Conservation (phyloP, 83 land plant genomes). For the Larix sibirica region DNA sequence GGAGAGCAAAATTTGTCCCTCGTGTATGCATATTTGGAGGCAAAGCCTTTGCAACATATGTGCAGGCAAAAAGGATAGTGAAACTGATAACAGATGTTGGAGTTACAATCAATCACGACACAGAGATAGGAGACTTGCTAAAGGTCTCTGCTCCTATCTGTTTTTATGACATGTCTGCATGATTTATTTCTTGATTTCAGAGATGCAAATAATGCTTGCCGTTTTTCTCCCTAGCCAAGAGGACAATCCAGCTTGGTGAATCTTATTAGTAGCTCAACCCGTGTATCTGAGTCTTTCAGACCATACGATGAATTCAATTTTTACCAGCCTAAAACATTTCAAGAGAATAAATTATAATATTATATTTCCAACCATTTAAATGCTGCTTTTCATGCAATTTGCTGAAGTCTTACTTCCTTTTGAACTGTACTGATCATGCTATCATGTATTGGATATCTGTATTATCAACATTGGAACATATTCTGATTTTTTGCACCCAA, state of each 20-base stretch:
- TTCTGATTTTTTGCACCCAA: neutral
- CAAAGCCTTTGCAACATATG: conserved; percentile 98
- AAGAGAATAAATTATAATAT: neutral
- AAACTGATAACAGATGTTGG: conserved; percentile 95
- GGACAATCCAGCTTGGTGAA: neutral
- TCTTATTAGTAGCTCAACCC: neutral
- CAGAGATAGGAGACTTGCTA: conserved; percentile 88
- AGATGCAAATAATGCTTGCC: neutral
- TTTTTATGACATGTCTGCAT: conserved; percentile 13
- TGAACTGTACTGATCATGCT: neutral
- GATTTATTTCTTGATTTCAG: conserved; percentile 1
- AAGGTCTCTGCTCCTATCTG: conserved; percentile 55
- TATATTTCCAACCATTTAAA: neutral
- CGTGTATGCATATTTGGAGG: conserved; percentile 98
- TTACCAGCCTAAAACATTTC: neutral
- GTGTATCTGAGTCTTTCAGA: neutral
- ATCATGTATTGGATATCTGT: neutral
- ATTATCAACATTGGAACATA: neutral
- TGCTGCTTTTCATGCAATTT: neutral
- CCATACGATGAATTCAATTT: neutral
- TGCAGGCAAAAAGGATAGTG: conserved; percentile 96
- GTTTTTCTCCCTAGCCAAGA: neutral
- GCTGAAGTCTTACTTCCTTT: neutral
- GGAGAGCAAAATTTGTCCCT: conserved; percentile 75
- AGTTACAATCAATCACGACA: conserved; percentile 77